These are phyloP conservation scores for Pezicula neosporulosa DNA, from an alignment of 2,329 filamentous ascomycete genomes.

Conservation along the genomic window DNA sequence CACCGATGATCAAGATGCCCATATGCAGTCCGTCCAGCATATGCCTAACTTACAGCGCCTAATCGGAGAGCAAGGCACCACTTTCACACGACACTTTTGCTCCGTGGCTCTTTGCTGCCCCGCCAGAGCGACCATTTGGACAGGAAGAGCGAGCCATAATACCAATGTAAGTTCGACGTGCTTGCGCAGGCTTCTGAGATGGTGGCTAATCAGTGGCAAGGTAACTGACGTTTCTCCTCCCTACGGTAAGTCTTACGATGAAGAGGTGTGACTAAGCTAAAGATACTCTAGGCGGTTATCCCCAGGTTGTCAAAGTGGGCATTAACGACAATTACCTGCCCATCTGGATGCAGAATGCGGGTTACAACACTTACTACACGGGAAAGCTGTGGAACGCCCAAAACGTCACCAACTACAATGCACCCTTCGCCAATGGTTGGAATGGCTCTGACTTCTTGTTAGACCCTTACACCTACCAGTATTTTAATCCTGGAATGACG, in stretches of 20 bases:
- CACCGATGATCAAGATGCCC: constrained; percentile 63
- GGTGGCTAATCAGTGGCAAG: too few relatives aligned
- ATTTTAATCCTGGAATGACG: constrained; percentile 62
- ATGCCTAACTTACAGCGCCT: constrained; percentile 50
- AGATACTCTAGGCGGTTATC: constrained; percentile 46
- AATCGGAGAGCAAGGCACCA: too few relatives aligned
- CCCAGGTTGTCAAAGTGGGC: constrained; percentile 62
- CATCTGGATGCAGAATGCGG: constrained; percentile 65
- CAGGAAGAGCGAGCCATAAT: constrained; percentile 59
- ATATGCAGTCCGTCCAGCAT: constrained; percentile 55
- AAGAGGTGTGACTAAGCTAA: constrained; percentile 4
- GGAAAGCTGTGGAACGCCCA: constrained; percentile 69
- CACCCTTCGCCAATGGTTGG: constrained; percentile 57
- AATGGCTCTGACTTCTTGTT: constrained; percentile 54
- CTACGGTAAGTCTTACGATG: constrained; percentile 36
- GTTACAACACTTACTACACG: constrained; percentile 69
- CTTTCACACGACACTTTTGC: constrained; percentile 55
- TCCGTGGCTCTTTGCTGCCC: constrained; percentile 61
- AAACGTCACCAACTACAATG: constrained; percentile 56
- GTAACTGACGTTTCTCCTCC: constrained; percentile 47
- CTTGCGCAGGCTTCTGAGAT: too few relatives aligned
- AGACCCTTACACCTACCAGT: constrained; percentile 66
- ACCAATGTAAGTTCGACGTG: constrained; percentile 39
- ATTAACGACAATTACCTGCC: constrained; percentile 66
- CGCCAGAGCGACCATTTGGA: constrained; percentile 57